A percentile compares a stretch with the other conserved stretches of the same genome.
These are phyloP conservation scores for Ceratonia siliqua DNA, from an alignment of 306 rosid species.

Conservation along the genomic window DNA sequence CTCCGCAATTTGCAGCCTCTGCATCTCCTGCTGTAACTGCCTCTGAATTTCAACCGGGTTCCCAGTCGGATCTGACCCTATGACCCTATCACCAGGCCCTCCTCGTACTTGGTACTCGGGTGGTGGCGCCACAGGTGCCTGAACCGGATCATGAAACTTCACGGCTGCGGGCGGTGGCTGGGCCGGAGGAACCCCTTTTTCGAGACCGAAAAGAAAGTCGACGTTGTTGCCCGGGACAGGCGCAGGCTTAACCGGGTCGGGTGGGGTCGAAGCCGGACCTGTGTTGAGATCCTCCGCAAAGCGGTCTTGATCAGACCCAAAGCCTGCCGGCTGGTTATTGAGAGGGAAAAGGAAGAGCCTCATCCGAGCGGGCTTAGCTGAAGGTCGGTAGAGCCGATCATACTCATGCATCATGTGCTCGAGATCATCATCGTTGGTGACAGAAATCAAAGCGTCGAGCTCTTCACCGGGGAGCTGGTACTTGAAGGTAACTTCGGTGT, in stretches of 20 bases:
- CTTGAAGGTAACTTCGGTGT: constrained; percentile 65
- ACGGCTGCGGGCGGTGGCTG: constrained; percentile 31
- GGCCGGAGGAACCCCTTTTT: constrained; percentile 47
- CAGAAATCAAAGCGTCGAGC: constrained; percentile 90
- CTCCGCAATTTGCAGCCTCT: constrained; percentile 63
- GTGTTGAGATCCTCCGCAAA: constrained; percentile 55
- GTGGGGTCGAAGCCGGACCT: constrained; percentile 30
- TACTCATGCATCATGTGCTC: constrained; percentile 98
- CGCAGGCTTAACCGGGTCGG: constrained; percentile 49
- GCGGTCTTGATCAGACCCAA: constrained; percentile 51
- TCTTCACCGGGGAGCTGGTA: constrained; percentile 98
- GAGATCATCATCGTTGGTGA: constrained; percentile 87
- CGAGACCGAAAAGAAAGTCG: constrained; percentile 67
- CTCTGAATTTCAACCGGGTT: constrained; percentile 63
- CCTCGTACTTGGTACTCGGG: constrained; percentile 41
- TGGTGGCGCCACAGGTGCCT: constrained; percentile 46
- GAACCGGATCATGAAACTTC: constrained; percentile 50
- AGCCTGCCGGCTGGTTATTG: constrained; percentile 28
- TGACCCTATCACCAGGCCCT: constrained; percentile 42
- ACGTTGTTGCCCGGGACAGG: constrained; percentile 40
- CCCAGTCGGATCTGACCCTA: constrained; percentile 47
- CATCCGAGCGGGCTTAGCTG: constrained; percentile 76
- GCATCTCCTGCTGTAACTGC: constrained; percentile 61
- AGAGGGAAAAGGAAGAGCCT: constrained; percentile 64
- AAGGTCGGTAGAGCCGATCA: constrained; percentile 79